Evolutionary conservation across 805 yeast species (phyloP).

Genomic region (Candida sithepensis): DNA sequence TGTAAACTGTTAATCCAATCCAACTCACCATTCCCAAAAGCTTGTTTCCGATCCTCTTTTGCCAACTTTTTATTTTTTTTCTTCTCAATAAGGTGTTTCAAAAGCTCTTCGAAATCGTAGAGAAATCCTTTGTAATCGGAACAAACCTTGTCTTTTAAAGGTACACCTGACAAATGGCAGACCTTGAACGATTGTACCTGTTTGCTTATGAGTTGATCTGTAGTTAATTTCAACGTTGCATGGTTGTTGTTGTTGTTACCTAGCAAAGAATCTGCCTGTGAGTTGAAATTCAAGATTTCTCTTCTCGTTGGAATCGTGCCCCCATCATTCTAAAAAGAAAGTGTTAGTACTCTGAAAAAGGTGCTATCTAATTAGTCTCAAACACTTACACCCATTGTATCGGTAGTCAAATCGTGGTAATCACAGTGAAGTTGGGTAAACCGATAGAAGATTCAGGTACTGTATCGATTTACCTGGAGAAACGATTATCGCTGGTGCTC

Average conservation of each 20-base stretch:
- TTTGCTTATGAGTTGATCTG: conserved; percentile 17
- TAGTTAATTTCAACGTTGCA: conserved; percentile 3
- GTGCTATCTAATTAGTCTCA: not conserved
- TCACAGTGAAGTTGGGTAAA: too few species aligned
- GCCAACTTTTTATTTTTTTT: conserved; percentile 33
- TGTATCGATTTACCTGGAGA: too few species aligned
- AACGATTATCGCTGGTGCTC: too few species aligned
- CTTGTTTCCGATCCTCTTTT: conserved; percentile 17
- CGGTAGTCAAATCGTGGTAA: too few species aligned
- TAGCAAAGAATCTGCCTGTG: conserved; percentile 11
- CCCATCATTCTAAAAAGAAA: conserved; percentile 54
- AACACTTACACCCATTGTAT: conserved; percentile 17
- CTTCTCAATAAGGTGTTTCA: conserved; percentile 49
- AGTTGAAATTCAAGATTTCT: conserved; percentile 37
- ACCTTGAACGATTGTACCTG: conserved; percentile 36
- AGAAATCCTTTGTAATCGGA: conserved; percentile 67
- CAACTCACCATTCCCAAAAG: conserved; percentile 14
- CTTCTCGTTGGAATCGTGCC: conserved; percentile 62
- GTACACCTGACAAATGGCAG: conserved; percentile 45
- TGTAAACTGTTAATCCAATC: conserved; percentile 31
- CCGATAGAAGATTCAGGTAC: too few species aligned
- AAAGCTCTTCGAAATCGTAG: conserved; percentile 58
- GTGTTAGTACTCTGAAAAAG: conserved; percentile 8
- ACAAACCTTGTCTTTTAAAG: conserved; percentile 50
- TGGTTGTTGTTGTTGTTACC: conserved; percentile 11